phyloP scores from a whole-genome alignment of 2,329 filamentous ascomycete species.

The Alternaria gaisen region DNA sequence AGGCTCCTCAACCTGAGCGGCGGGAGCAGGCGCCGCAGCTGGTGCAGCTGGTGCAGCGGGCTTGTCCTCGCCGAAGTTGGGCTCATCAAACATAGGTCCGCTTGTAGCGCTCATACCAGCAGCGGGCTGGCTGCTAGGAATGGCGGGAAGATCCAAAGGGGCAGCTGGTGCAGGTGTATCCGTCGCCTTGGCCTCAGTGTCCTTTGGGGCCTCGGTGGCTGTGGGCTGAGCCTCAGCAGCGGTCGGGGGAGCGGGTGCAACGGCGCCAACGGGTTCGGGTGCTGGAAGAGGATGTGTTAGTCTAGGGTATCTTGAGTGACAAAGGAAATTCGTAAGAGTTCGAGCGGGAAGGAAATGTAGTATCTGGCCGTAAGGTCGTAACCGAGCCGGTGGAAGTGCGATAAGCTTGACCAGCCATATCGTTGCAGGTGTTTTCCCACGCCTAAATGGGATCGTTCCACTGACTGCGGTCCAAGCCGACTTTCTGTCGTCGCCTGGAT shows the following conservation, averaged over 20 bases:
- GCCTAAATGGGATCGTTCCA: slow-evolving; percentile 18
- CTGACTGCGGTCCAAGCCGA: slow-evolving; percentile 27
- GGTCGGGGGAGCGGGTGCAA: slow-evolving; percentile 41
- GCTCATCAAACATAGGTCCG: slow-evolving; percentile 48
- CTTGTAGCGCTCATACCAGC: slow-evolving; percentile 53
- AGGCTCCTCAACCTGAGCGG: slow-evolving; percentile 2
- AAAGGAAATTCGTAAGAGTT: slow-evolving; percentile 11
- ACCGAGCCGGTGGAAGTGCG: slow-evolving; percentile 1
- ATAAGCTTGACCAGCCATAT: not conserved
- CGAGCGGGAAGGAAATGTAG: not conserved
- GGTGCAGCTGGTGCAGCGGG: slow-evolving; percentile 24
- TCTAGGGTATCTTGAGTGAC: slow-evolving; percentile 28
- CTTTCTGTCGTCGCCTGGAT: slow-evolving; percentile 33
- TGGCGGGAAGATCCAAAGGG: slow-evolving; percentile 30
- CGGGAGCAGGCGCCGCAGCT: slow-evolving; percentile 23
- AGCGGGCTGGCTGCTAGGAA: slow-evolving; percentile 41
- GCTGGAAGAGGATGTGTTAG: slow-evolving; percentile 37
- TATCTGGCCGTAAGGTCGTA: slow-evolving; percentile 11
- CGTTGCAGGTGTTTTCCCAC: not conserved
- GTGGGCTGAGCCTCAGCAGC: slow-evolving; percentile 37
- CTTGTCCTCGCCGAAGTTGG: slow-evolving; percentile 36
- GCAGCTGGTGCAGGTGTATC: slow-evolving; percentile 23
- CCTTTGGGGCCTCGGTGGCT: slow-evolving; percentile 26
- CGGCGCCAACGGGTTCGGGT: slow-evolving; percentile 45
- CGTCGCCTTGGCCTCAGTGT: slow-evolving; percentile 28